Percentiles rank a stretch among this genome's conserved stretches.
phyloP scores from a whole-genome alignment of 73 alveolate genomes.

The Tetrahymena elliotti region DNA sequence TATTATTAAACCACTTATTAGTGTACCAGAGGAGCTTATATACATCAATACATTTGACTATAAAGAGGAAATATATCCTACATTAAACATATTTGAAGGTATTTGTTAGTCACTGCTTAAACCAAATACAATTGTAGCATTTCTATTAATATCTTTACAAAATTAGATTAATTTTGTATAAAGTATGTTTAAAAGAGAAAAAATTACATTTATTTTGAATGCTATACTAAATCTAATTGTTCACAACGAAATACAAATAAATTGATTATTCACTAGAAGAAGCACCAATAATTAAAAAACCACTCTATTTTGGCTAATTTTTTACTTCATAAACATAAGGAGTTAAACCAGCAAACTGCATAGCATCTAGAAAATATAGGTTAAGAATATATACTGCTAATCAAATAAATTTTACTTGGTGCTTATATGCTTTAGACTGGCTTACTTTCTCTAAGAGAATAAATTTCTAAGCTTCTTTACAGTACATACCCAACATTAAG shows the following conservation, averaged over 20 bases:
- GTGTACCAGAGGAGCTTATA: neutral
- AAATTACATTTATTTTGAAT: neutral
- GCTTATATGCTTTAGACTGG: neutral
- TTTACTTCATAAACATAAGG: neutral
- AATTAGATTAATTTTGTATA: neutral
- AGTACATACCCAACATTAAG: neutral
- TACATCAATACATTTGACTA: too few relatives aligned
- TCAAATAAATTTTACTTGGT: neutral
- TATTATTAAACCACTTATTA: neutral
- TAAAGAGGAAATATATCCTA: too few relatives aligned
- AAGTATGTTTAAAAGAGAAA: neutral
- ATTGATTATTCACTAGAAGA: neutral
- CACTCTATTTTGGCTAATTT: neutral
- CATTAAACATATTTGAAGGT: neutral
- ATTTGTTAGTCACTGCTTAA: neutral
- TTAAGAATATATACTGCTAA: too few relatives aligned
- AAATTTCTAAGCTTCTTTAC: neutral
- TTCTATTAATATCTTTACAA: neutral
- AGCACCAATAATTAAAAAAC: neutral
- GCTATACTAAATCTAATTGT: neutral
- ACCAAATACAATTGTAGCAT: neutral
- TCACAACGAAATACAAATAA: neutral
- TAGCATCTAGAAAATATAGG: neutral
- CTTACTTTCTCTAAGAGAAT: neutral
- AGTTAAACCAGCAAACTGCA: neutral